Base-by-base conservation (phyloP, 352 stramenopile genomes). In the Pythium biforme region DNA sequence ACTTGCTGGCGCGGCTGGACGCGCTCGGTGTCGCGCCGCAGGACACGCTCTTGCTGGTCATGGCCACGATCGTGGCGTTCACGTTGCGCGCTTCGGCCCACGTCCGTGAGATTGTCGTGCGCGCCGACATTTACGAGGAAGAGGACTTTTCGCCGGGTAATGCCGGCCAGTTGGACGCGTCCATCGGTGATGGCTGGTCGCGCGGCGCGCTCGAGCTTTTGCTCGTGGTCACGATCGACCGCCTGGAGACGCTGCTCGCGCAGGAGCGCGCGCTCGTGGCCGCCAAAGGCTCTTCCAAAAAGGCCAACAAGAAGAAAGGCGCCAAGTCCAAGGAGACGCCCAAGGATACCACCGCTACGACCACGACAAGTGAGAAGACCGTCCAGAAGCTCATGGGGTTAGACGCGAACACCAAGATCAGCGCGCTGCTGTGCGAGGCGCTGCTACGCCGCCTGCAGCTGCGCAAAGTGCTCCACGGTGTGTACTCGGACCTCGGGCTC, bases 81-180 rank as follows among this genome's bases (percentile, higher is more conserved):
- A 73, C 84, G 20, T 63, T 98, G 41, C 84, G 96, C 55, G 85
- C 94, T 29, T 73, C 77, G 9, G 81, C 91, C 40, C 55, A 94
- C 40, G 74, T 97, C 29, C 86, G 91, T 33, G 83, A 86, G 51
- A 81, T 90, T 11, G 83, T 96, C 39, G 64, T 97, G 4, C 89
- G 93, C 40, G 95, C 89, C 19, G 93, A 98, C 73, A 97, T 98
- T 68, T 98, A 98, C 70, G 93, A 98, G 64, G 95, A 98, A 70
- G 95, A 98, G 69, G 93, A 98, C 74, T 98, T 98, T 66, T 89
- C 83, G 15, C 79, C 78, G 0, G 87, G 77, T 50, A 89, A 62
- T 19, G 10, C 43, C 6, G 60, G 60, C 37, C 76, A 75, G 0
- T 86, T 94, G 49, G 81, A 91, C 55, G 73, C 88, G 25, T 74